Evolutionary conservation across 257 asterid genomes (phyloP), one percentile per base, ranked within the genome.

Genomic region (Solanum arcanum): DNA sequence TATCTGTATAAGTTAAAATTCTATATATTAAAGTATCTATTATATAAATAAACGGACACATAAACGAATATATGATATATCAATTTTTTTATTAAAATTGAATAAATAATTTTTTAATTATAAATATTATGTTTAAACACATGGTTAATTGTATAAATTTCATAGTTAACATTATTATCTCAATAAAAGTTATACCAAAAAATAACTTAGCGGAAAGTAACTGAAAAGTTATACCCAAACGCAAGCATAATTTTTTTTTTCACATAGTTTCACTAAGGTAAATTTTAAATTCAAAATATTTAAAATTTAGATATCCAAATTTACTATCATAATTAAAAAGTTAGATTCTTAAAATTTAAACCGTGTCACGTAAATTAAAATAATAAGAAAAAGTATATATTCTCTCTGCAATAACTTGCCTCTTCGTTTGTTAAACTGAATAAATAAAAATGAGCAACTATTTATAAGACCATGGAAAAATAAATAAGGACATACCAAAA

Each of bases 301-400:
- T 52, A 6, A 16, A 15, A 16, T 0, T 16, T 49, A 16, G 62
- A 52, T 16, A 52, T 52, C 23, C 23, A 16, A 16, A 16, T 52
- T 52, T 0, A 52, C 62, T 18, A 52, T 52, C 62, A 2, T 16
- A 52, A 52, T 18, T 16, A 52, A 16, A 52, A 52, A 23, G 0
- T 52, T 52, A 6, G 62, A 52, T 52, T 52, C n/a, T 52, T 9
- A 52, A 52, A 52, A 52, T 52, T 52, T 52, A 52, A 16, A 52
- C 0, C 0, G n/a, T 49, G 0, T 0, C 62, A 52, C 20, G 3
- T 18, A 52, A 52, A 52, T 52, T 1, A 0, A 0, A 52, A 52
- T 16, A 18, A 16, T 18, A 0, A 52, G 10, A 3, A 52, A 1
- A 52, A 52, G 7, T 52, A 52, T 16, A 52, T 18, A 52, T 16